Evolutionary conservation across 192 early-diverging fungal species (phyloP), one percentile per base, ranked within the genome.

Genomic region (Mortierella antarctica): DNA sequence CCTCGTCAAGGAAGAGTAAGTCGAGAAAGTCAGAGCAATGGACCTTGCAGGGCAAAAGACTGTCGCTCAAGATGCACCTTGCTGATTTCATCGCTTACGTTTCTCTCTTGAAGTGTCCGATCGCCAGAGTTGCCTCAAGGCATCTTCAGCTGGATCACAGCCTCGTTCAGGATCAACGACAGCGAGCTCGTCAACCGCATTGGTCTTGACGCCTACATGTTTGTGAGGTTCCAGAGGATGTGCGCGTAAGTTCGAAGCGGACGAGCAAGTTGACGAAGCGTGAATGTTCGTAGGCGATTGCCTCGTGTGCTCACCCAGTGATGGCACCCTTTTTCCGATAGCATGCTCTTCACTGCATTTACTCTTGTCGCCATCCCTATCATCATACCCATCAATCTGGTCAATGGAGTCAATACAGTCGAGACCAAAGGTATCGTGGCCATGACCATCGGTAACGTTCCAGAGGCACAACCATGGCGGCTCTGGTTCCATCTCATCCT

Each of bases 171-270:
- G 2, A 77, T 84, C 21, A 63, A 84, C 4, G 90, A 93, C 58
- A 80, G 80, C 20, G 77, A 80, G 4, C 77, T 93, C 12, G 87
- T 92, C 50, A 51, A 69, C 17, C 83, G 86, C 7, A 86, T 87
- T 23, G 92, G 93, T 0, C 85, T 94, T 12, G 95, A 96, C 75
- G 86, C 92, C 2, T 97, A 90, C 71, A 92, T 95, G 87, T 89
- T 93, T 58, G 63, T 96, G 40, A 89, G 90, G 41, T 93, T 92
- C 62, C 83, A 92, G 41, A 86, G 91, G 20, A 83, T 90, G 54
- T 87, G 89, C 50, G 72, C 73, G 71, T 80, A 72, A 72, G 77
- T 80, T 6, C 31, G 41, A 59, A 8, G 17, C 23, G 0, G 11
- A 11, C 40, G n/a, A 61, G 21, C 12, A 44, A 61, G 11, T 17